Evolutionary conservation across 306 rosid genomes (phyloP).

Genomic region (Trifolium repens): DNA sequence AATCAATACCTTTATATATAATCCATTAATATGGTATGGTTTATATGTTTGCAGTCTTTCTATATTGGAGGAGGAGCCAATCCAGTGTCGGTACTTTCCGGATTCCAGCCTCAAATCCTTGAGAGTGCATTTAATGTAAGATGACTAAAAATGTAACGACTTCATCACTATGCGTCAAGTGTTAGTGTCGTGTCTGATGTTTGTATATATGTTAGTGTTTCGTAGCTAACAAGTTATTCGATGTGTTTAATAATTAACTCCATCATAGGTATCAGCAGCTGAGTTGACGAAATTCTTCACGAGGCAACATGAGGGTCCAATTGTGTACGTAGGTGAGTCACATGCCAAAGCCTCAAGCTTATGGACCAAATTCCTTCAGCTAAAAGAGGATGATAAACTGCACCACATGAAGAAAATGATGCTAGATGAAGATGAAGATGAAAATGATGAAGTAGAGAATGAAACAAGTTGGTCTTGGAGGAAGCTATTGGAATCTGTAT

Average conservation of each 20-base stretch:
- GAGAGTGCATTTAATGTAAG: slow-evolving; percentile 80
- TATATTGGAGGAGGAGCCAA: slow-evolving; percentile 79
- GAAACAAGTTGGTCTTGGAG: slow-evolving; percentile 64
- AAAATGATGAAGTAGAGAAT: slow-evolving; percentile 28
- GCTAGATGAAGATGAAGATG: slow-evolving; percentile 31
- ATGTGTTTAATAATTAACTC: neutral
- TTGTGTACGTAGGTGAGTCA: slow-evolving; percentile 54
- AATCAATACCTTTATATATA: neutral
- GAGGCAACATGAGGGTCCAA: slow-evolving; percentile 64
- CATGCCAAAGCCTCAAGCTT: slow-evolving; percentile 46
- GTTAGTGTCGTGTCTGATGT: neutral
- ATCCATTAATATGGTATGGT: neutral
- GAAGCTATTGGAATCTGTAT: slow-evolving; percentile 56
- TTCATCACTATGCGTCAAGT: neutral
- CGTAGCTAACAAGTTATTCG: neutral
- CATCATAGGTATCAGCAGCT: slow-evolving; percentile 42
- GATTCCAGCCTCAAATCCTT: slow-evolving; percentile 65
- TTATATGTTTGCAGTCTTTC: slow-evolving; percentile 63
- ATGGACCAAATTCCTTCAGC: slow-evolving; percentile 65
- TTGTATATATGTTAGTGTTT: neutral
- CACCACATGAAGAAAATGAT: slow-evolving; percentile 53
- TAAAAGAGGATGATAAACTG: slow-evolving; percentile 58
- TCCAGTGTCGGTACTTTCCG: slow-evolving; percentile 71
- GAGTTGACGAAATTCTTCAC: slow-evolving; percentile 53
- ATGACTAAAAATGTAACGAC: no score